Evolutionary conservation across 2,329 filamentous ascomycete genomes (phyloP), one percentile per base, ranked within the genome.

Genomic region (Tolypocladium pustulatum): DNA sequence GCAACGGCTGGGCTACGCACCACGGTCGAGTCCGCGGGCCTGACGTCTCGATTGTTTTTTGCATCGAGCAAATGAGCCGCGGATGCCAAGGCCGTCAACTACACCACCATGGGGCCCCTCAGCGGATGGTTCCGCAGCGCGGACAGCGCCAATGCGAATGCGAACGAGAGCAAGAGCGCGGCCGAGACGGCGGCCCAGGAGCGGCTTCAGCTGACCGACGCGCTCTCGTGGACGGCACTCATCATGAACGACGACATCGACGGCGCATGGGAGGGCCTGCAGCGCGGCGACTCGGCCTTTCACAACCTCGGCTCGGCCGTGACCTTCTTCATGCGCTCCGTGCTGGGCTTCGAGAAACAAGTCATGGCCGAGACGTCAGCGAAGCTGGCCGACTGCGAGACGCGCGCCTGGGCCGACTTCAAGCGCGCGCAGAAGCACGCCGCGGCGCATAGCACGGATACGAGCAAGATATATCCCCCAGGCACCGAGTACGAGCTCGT

Each of bases 201-300:
- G 67, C 74, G 79, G 61, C 73, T 74, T 49, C 76, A 86, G 66
- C 79, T 89, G 64, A 74, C 80, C 63, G 78, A 82, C 64, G 85
- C 84, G 63, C 81, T 87, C 76, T 71, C 68, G 71, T 88, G 89
- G 43, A 84, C 87, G 5, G 80, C 82, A 10, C 76, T 89, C 59
- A 90, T 96, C 65, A 88, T 96, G 80, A 88, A 94, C 69, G 91
- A 96, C 73, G 91, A 97, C 73, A 87, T 97, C 61, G 89, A 91
- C 40, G 86, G 84, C 43, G 94, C 94, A 7, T 90, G 95, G 74
- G 78, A 79, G 61, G 84, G 85, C 49, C 79, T 96, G 40, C 81
- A 82, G 56, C 82, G 87, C 64, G 87, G 89, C 52, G 81, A 82
- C 64, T 96, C 92, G 7, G 84, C 90, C n/a, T 97, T 95, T 69